Evolutionary conservation across 345 rosid species (phyloP).

Genomic region (Arabis alpina): DNA sequence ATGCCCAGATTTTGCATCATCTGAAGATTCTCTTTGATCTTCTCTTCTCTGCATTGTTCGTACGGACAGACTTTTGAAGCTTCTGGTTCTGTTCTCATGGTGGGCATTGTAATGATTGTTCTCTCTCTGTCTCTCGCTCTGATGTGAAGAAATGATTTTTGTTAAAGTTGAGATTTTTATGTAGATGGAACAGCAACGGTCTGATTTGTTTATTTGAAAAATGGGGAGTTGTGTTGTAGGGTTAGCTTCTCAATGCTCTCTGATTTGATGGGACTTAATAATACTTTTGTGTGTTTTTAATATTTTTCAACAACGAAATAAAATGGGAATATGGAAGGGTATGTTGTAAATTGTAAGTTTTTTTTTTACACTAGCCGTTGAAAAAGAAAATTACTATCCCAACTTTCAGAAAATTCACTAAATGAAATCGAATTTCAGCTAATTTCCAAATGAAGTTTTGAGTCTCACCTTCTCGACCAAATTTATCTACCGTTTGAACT

Average conservation of each 20-base stretch:
- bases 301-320: no score
- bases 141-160: neutral
- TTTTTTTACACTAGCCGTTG: no score
- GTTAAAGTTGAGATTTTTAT: conserved; percentile 8
- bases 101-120: no score
- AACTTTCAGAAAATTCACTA: no score
- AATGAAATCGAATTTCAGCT: no score
- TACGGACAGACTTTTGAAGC: conserved; percentile 48
- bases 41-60: conserved; percentile 74
- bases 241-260: neutral
- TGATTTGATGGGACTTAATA: conserved; percentile 10
- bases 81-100: neutral
- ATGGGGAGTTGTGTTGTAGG: neutral
- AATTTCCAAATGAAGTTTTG: no score
- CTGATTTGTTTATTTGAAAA: conserved; percentile 34
- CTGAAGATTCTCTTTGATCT: conserved; percentile 76
- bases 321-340: no score
- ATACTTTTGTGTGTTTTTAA: neutral
- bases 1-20: conserved; percentile 78
- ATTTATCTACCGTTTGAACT: no score
- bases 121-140: neutral
- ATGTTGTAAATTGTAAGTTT: no score
- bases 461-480: no score
- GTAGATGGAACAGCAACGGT: conserved; percentile 34
- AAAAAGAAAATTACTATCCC: no score